These are phyloP conservation scores for Colletotrichum orchidophilum DNA, from an alignment of 2,329 filamentous ascomycete genomes.

Conservation along the genomic window DNA sequence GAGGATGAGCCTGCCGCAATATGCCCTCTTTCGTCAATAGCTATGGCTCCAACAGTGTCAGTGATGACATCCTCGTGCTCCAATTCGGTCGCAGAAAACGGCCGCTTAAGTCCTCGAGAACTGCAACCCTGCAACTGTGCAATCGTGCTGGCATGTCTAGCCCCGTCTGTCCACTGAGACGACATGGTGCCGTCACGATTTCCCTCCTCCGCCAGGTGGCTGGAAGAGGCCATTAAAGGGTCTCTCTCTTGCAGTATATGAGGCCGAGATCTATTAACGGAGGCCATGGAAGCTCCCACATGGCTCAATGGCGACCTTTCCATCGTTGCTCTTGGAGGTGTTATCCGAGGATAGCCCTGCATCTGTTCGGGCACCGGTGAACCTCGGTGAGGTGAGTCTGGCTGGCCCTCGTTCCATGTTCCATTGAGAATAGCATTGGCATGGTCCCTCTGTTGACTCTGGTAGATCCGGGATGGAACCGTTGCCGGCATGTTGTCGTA, in stretches of 20 bases:
- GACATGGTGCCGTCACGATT: constrained; percentile 32
- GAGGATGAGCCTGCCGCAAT: constrained; percentile 97
- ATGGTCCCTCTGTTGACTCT: constrained; percentile 54
- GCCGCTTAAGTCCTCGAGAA: constrained; percentile 48
- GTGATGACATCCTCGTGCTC: constrained; percentile 73
- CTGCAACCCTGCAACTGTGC: constrained; percentile 28
- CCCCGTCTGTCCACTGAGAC: constrained; percentile 23
- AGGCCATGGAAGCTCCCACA: constrained; percentile 33
- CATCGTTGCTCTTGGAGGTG: constrained; percentile 19
- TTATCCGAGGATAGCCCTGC: constrained; percentile 4
- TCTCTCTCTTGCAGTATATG: constrained; percentile 1
- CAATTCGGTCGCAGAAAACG: constrained; percentile 36
- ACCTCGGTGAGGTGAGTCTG: constrained; percentile 60
- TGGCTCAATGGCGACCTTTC: constrained; percentile 42
- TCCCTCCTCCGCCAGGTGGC: constrained; percentile 18
- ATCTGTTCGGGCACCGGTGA: constrained; percentile 35
- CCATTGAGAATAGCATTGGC: constrained; percentile 63
- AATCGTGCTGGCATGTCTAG: constrained; percentile 20
- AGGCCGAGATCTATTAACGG: constrained; percentile 16
- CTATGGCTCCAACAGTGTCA: constrained; percentile 96
- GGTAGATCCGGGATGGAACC: not conserved
- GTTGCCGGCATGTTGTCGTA: constrained; percentile 43
- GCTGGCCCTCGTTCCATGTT: constrained; percentile 72
- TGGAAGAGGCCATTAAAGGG: not conserved
- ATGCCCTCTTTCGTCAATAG: constrained; percentile 83